These are phyloP conservation scores for Scleroderma bovista DNA, from an alignment of 768 basidiomycete genomes.

Conservation along the genomic window DNA sequence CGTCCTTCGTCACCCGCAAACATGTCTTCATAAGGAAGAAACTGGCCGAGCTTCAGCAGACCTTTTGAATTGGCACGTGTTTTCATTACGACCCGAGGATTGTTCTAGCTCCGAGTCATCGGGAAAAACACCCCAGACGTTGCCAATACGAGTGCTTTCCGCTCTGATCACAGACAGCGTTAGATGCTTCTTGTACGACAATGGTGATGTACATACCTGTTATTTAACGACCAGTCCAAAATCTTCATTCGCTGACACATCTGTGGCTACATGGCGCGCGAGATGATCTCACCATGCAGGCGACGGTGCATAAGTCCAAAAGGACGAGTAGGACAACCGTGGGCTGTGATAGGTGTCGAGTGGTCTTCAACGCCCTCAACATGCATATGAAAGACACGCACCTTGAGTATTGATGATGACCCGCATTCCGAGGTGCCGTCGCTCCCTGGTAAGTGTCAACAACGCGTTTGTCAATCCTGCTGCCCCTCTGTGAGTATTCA, in stretches of 20 bases:
- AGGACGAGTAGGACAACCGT: constrained; percentile 65
- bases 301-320: constrained; percentile 65
- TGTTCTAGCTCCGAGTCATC: constrained; percentile 4
- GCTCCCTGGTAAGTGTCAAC: constrained; percentile 58
- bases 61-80: background rate
- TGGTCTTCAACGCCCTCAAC: no score
- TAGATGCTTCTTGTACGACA: no score
- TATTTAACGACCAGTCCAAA: constrained; percentile 63
- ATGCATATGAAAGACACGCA: constrained; percentile 15
- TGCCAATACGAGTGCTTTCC: constrained; percentile 63
- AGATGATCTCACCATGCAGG: constrained; percentile 73
- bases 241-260: constrained; percentile 51
- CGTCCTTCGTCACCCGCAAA: constrained; percentile 55
- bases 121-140: constrained; percentile 50
- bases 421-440: constrained; percentile 65
- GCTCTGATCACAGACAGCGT: constrained; percentile 31
- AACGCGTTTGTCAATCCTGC: constrained; percentile 57
- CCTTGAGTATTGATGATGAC: no score
- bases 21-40: constrained; percentile 57
- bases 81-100: constrained; percentile 1
- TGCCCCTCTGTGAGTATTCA: no score
- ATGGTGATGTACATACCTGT: constrained; percentile 37
- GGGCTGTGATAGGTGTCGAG: no score
- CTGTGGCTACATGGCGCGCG: constrained; percentile 59
- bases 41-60: constrained; percentile 32